phyloP scores from a whole-genome alignment of 2,329 filamentous ascomycete species.

The Colletotrichum trifolii region DNA sequence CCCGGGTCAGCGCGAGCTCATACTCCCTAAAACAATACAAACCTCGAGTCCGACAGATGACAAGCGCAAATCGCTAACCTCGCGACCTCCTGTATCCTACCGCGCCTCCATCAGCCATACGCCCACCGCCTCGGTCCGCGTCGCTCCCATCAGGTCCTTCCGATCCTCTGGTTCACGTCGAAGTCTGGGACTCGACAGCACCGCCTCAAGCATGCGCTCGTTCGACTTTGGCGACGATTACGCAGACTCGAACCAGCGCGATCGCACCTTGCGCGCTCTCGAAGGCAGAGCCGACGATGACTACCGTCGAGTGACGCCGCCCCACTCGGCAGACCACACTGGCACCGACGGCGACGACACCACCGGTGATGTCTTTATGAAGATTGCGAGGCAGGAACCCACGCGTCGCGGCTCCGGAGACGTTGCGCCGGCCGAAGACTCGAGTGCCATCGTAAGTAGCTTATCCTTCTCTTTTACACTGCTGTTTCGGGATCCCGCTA shows the following conservation, averaged over 20 bases:
- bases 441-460: constrained; percentile 59
- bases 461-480: constrained; percentile 25
- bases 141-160: constrained; percentile 67
- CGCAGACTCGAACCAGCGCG: constrained; percentile 57
- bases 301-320: constrained; percentile 52
- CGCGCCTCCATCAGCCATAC: constrained; percentile 51
- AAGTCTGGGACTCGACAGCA: constrained; percentile 66
- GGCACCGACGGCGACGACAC: constrained; percentile 60
- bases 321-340: constrained; percentile 48
- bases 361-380: constrained; percentile 67
- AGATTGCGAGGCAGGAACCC: constrained; percentile 66
- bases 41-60: constrained; percentile 59
- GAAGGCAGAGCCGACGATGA: constrained; percentile 58
- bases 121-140: constrained; percentile 49
- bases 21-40: constrained; percentile 56
- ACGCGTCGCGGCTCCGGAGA: constrained; percentile 50
- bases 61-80: constrained; percentile 52
- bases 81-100: constrained; percentile 62
- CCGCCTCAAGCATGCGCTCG: constrained; percentile 52
- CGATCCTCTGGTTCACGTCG: constrained; percentile 68
- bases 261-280: constrained; percentile 62
- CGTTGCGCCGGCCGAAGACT: constrained; percentile 47
- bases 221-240: constrained; percentile 57
- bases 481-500: constrained; percentile 34
- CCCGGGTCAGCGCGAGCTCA: constrained; percentile 59